Base-by-base conservation (phyloP, 2,329 filamentous ascomycete genomes). In the Westerdykella sp. region DNA sequence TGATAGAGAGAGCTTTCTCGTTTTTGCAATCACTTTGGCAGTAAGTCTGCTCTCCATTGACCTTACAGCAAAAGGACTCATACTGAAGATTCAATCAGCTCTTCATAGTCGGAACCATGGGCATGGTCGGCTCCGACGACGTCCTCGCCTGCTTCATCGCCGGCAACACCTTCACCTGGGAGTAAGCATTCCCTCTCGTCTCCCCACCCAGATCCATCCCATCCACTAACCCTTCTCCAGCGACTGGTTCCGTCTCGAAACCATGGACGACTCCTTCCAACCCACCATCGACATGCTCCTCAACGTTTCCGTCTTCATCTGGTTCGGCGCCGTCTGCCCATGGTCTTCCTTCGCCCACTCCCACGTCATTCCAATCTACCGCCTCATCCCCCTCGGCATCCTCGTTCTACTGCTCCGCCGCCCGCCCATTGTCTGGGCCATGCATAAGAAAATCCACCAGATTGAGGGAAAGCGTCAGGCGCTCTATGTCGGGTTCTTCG, bases 251-350 rank as follows among this genome's bases (percentile, higher is more conserved):
- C 84, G 90, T 0, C 72, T 91, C 1, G 86, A 94, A 65, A 96
- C 90, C 0, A 72, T 84, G 55, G 90, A 95, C 54, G 91, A 96
- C 63, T 90, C 86, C 2, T 76, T 96, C n/a, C 89, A 96, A 62
- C 89, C 89, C 0, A 95, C 89, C 0, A 85, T 96, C 37, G 89
- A 96, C 63, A 95, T 95, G 88, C 75, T 96, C 2, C 81, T 96
- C 44, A 96, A 96, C 60, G 80, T 94, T 3, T 75, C 83, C 14
- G 78, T 96, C 32, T 96, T 96, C 64, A 80, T 95, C 67, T 96
- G 88, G 89, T 91, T 86, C 55, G 89, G 89, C 3, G 87, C 87
- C 0, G 79, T 90, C 10, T 87, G 84, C 45, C 90, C 90, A 0
- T 96, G 90, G 90, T 63, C 72, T 4, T 71, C 70, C 21, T 95